Percentiles rank a stretch among this genome's conserved stretches.
These are phyloP conservation scores for Dichomitus squalens DNA, from an alignment of 1,284 basidiomycete species.

Conservation along the genomic window DNA sequence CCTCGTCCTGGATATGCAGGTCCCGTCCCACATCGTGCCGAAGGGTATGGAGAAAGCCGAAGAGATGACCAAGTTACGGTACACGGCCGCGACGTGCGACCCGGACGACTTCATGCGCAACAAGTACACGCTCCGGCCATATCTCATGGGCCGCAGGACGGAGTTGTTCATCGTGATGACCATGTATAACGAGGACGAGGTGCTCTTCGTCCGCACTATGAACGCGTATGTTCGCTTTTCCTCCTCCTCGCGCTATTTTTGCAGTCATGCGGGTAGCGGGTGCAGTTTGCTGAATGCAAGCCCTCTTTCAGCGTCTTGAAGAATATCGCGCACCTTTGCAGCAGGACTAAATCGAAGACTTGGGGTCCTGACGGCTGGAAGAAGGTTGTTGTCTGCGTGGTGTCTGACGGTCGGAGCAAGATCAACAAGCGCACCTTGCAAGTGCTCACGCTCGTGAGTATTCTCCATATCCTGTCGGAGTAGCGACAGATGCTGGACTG, in stretches of 20 bases:
- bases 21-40: constrained; percentile 79
- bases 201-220: constrained; percentile 85
- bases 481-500: neutral
- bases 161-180: constrained; percentile 96
- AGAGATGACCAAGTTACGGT: constrained; percentile 85
- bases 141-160: constrained; percentile 81
- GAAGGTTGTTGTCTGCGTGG: constrained; percentile 92
- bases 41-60: constrained; percentile 62
- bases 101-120: constrained; percentile 84
- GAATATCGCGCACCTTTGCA: constrained; percentile 86
- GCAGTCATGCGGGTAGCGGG: neutral
- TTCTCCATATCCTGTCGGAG: neutral
- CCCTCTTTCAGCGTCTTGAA: constrained; percentile 72
- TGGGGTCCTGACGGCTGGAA: constrained; percentile 96
- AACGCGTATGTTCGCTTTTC: constrained; percentile 61
- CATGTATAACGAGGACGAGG: constrained; percentile 96
- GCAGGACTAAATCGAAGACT: constrained; percentile 80
- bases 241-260: neutral
- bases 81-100: constrained; percentile 93
- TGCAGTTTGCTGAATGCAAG: constrained; percentile 9
- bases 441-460: constrained; percentile 70
- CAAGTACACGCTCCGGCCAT: constrained; percentile 84
- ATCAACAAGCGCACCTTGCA: constrained; percentile 88
- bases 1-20: constrained; percentile 80
- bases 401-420: constrained; percentile 90